A percentile compares a stretch with the other conserved stretches of the same genome.
phyloP scores from a whole-genome alignment of 2,329 filamentous ascomycete genomes.

The Calonectria pseudoreteaudii region DNA sequence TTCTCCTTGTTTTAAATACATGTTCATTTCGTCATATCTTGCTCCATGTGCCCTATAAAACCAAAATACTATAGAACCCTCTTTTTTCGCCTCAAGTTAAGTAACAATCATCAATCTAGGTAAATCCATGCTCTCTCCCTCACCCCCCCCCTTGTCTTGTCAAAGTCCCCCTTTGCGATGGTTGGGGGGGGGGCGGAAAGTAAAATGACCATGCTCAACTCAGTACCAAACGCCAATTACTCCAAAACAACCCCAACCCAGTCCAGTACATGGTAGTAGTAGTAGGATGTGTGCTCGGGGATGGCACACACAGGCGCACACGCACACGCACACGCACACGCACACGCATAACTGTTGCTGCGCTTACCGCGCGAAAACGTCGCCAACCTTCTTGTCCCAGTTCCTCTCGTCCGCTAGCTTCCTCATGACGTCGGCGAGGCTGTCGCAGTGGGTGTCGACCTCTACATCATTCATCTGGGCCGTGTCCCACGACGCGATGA shows the following conservation, averaged over 20 bases:
- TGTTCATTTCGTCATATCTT: background rate
- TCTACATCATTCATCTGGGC: conserved; percentile 51
- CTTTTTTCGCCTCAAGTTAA: background rate
- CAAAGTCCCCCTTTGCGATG: background rate
- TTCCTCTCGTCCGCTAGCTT: conserved; percentile 41
- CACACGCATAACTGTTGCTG: background rate
- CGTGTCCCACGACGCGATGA: conserved; percentile 55
- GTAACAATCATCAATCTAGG: background rate
- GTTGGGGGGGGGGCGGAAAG: too few relatives aligned
- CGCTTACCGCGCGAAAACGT: conserved; percentile 36
- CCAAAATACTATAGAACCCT: background rate
- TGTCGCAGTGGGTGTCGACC: conserved; percentile 46
- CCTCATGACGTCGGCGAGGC: conserved; percentile 46
- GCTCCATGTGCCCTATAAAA: background rate
- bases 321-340: too few relatives aligned
- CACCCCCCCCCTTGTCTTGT: too few relatives aligned
- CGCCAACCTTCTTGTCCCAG: conserved; percentile 43
- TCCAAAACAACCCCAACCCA: background rate
- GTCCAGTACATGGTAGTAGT: background rate
- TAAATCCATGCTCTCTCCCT: background rate
- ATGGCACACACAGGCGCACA: too few relatives aligned
- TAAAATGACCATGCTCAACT: background rate
- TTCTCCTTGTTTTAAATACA: background rate
- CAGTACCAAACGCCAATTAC: background rate
- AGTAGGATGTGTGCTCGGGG: too few relatives aligned